Evolutionary conservation across 371 early-diverging fungal species (phyloP).

Genomic region (Lichtheimia corymbifera): DNA sequence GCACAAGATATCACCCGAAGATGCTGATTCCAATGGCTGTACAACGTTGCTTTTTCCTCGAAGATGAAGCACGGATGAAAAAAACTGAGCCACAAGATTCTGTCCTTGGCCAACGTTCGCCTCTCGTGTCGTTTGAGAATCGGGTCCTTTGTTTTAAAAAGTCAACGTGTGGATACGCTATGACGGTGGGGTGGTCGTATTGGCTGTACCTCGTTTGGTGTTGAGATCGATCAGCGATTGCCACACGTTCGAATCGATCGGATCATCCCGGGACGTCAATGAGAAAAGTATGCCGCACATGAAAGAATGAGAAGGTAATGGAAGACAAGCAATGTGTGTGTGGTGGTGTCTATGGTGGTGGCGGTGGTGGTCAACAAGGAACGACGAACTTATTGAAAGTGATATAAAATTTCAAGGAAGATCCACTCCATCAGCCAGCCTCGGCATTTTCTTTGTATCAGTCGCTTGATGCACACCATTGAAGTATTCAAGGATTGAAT

Average conservation of each 20-base stretch:
- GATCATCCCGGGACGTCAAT: conserved; percentile 13
- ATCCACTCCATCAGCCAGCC: too few species aligned
- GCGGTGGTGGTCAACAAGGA: too few species aligned
- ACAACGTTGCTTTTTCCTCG: conserved; percentile 65
- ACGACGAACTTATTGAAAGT: too few species aligned
- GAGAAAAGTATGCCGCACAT: conserved; percentile 55
- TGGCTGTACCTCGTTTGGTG: conserved; percentile 44
- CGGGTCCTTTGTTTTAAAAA: conserved; percentile 39
- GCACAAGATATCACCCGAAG: conserved; percentile 60
- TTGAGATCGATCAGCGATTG: conserved; percentile 42
- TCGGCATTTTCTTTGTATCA: too few species aligned
- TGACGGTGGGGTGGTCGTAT: neutral
- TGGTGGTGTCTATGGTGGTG: too few species aligned
- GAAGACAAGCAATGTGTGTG: too few species aligned
- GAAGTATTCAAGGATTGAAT: too few species aligned
- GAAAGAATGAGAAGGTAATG: too few species aligned
- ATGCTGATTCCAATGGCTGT: conserved; percentile 63
- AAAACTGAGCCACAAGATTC: conserved; percentile 32
- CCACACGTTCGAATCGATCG: conserved; percentile 30
- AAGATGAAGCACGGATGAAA: conserved; percentile 79
- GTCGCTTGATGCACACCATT: too few species aligned
- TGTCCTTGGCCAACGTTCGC: too few species aligned
- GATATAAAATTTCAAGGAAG: too few species aligned
- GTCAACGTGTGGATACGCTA: neutral
- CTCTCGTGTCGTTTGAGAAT: conserved; percentile 31